Base-by-base conservation (phyloP, 768 basidiomycete genomes). In the Lentinus brumalis region DNA sequence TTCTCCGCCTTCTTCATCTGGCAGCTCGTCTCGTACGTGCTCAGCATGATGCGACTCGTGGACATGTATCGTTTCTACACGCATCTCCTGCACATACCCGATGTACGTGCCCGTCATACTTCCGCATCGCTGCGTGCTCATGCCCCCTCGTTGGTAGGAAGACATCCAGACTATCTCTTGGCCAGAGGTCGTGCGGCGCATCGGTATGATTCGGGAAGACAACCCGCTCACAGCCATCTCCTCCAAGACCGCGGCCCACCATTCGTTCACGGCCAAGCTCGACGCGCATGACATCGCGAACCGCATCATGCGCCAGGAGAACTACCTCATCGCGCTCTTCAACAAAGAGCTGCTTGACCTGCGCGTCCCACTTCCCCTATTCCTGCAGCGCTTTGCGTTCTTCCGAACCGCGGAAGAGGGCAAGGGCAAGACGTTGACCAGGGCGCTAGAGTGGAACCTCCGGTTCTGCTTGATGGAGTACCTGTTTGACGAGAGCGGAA, bases 211-310 rank as follows among this genome's bases (percentile, higher is more conserved):
- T 54, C 86, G 96, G 21, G 91, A 97, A 71, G 87, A 94, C 55
- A 98, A 98, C 71, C 95, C 96, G 2, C 80, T 94, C 29, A 96
- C 96, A 0, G 94, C 93, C 3, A 79, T 94, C 5, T 91, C 92
- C 0, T 90, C 88, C 4, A 59, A 55, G 39, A 73, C 79, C 4
- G 77, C 79, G 51, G 77, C 79, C 0, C 84, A 86, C 65, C 83
- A 88, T 63, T 83, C 88, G 4, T 81, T 87, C 10, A 88, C 86
- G 1, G 92, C 94, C 50, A 92, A 92, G 71, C 85, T 99, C 7
- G 97, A 99, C 67, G 97, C 96, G 2, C 97, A 99, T 71, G 96
- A 98, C 74, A 87, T 98, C 55, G 96, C 96, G 4, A 98, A 98
- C 72, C 89, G 97, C 53, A 98, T 99, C 68, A 84, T 99, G 86